phyloP scores from a whole-genome alignment of 2,329 filamentous ascomycete species.

The Ophiostoma sp. region DNA sequence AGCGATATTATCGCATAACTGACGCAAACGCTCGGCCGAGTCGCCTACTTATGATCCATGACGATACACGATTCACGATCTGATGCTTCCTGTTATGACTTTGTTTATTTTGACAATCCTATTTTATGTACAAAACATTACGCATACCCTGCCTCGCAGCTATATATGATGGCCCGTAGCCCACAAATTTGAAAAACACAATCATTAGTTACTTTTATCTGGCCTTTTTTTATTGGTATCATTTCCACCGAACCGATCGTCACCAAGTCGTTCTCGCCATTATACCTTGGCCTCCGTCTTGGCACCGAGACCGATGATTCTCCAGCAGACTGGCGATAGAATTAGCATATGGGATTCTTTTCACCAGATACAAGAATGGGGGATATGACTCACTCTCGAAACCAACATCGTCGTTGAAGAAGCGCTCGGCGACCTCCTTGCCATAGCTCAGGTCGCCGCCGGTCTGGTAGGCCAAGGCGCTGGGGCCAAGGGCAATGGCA shows the following conservation, averaged over 20 bases:
- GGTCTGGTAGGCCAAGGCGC: constrained; percentile 64
- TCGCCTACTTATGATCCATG: background rate
- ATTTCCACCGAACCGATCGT: background rate
- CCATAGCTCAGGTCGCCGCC: constrained; percentile 59
- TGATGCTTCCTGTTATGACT: background rate
- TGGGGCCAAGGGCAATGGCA: constrained; percentile 68
- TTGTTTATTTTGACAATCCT: background rate
- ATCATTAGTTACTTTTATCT: background rate
- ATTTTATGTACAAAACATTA: background rate
- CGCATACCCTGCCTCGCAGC: background rate
- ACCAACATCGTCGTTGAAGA: constrained; percentile 69
- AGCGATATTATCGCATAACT: too few relatives aligned
- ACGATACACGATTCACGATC: background rate
- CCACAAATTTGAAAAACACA: background rate
- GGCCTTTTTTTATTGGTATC: background rate
- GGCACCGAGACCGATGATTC: constrained; percentile 13
- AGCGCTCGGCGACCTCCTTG: constrained; percentile 61
- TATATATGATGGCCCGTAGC: background rate
- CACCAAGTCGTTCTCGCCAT: background rate
- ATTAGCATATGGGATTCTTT: background rate
- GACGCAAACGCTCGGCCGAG: background rate
- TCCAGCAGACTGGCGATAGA: constrained; percentile 23
- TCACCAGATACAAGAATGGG: too few relatives aligned
- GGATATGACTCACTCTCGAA: constrained; percentile 56
- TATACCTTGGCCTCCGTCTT: constrained; percentile 13